Evolutionary conservation across 768 basidiomycete genomes (phyloP), one percentile per base, ranked within the genome.

Genomic region (Panaeolus cyanescens): DNA sequence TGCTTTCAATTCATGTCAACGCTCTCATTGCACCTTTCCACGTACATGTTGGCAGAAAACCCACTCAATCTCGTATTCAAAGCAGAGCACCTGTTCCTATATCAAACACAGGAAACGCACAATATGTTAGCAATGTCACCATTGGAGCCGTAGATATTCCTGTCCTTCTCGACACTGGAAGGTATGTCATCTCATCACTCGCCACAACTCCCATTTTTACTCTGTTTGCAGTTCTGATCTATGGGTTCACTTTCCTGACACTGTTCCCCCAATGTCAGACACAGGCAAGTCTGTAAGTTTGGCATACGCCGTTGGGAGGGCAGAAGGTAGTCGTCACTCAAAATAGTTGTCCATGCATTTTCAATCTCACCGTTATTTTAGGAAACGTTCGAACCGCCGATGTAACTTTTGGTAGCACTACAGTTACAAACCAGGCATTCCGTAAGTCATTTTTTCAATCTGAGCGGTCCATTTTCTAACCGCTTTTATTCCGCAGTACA

Each of bases 121-220:
- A 91, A 67, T 93, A 93, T 69, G 84, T 88, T 55, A 78, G 83
- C 37, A 91, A 90, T 67, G 80, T 93, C 63, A 89, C 88, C 15
- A 74, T 93, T 40, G 88, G 84, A 15, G 88, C 88, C 17, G 73
- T 73, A 20, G 67, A 75, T 4, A 75, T 89, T 63, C 78, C 81
- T 22, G 88, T 92, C 56, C 76, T 91, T 66, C 72, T 93, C 57
- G 91, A 93, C 70, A 92, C 90, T 6, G 91, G 91, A 74, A 92
- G 91, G 90, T 88, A 62, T 22, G 17, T 20, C 8, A 34, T 56
- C n/a, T 58, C 22, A 55, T 32, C 50, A 37, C 36, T 55, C 59
- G 53, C 19, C 63, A 54, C 59, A 56, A 30, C 37, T 10, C 36
- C 45, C 1, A 25, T 59, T 19, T 32, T 32, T 62, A 92, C n/a